Percentiles rank a stretch among this genome's conserved stretches.
Evolutionary conservation across 164 flowering plant species (phyloP).

Genomic region (Magnolia changhungtana): DNA sequence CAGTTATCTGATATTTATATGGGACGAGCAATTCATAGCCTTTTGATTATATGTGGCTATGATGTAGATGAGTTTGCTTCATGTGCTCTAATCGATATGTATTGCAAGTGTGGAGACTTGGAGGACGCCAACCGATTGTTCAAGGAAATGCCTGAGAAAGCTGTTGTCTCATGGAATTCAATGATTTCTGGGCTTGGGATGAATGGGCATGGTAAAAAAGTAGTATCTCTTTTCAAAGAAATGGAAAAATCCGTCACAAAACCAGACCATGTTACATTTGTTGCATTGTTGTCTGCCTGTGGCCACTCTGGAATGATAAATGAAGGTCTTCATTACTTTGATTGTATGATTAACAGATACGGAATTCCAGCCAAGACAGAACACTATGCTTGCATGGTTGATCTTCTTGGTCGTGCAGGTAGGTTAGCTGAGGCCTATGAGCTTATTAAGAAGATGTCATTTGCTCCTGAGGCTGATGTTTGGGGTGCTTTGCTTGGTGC

Average conservation of each 20-base stretch:
- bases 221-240: conserved; percentile 6
- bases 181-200: conserved; percentile 15
- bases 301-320: conserved; percentile 15
- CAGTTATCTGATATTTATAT: background rate
- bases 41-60: background rate
- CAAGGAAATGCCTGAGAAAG: conserved; percentile 33
- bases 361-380: conserved; percentile 12
- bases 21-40: background rate
- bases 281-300: conserved; percentile 18
- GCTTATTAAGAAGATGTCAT: conserved; percentile 16
- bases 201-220: conserved; percentile 16
- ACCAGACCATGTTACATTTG: conserved; percentile 16
- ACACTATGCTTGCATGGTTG: conserved; percentile 25
- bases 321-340: conserved; percentile 13
- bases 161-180: conserved; percentile 27
- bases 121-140: conserved; percentile 40
- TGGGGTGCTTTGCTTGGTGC: conserved; percentile 24
- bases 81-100: conserved; percentile 39
- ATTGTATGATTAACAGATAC: conserved; percentile 8
- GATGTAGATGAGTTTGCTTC: background rate
- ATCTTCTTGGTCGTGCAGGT: conserved; percentile 22
- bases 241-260: conserved; percentile 3
- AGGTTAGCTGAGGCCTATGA: conserved; percentile 18
- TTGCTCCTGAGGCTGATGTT: conserved; percentile 9
- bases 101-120: conserved; percentile 39